Evolutionary conservation across 2,329 filamentous ascomycete species (phyloP).

Genomic region (Rhexocercosporidium sp.): DNA sequence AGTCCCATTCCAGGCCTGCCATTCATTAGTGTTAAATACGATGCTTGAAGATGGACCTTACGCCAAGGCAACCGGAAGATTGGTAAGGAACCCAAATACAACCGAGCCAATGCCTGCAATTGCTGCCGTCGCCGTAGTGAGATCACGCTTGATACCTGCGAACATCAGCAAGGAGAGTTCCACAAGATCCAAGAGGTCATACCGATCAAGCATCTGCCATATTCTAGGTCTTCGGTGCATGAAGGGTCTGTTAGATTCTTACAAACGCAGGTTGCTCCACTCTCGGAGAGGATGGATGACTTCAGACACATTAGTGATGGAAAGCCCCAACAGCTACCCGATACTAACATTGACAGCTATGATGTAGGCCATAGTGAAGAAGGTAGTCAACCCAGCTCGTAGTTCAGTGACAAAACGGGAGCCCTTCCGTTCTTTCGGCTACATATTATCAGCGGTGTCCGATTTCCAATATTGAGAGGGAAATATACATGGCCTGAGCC

Average conservation of each 20-base stretch:
- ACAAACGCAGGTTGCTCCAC: conserved; percentile 76
- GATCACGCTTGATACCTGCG: conserved; percentile 70
- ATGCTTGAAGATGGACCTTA: conserved; percentile 49
- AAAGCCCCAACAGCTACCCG: conserved; percentile 10
- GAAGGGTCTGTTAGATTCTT: conserved; percentile 43
- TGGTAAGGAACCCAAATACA: conserved; percentile 79
- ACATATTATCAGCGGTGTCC: conserved; percentile 10
- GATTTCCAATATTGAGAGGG: neutral
- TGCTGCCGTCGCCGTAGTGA: conserved; percentile 84
- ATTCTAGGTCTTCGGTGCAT: conserved; percentile 44
- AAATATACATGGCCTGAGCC: conserved; percentile 67
- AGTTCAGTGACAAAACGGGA: conserved; percentile 78
- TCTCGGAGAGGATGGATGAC: conserved; percentile 74
- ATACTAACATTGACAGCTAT: conserved; percentile 31
- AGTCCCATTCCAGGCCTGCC: conserved; percentile 68
- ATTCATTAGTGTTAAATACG: conserved; percentile 9
- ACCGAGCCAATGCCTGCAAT: conserved; percentile 77
- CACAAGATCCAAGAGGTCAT: neutral
- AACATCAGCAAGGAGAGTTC: conserved; percentile 14
- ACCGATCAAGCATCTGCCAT: conserved; percentile 49
- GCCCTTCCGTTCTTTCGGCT: conserved; percentile 71
- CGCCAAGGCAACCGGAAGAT: conserved; percentile 78
- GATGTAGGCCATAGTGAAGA: conserved; percentile 51
- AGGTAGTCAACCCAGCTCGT: conserved; percentile 79
- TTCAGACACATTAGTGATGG: conserved; percentile 50